Conservation (phyloP, 306 rosid genomes). For the Gynostemma pentaphyllum region DNA sequence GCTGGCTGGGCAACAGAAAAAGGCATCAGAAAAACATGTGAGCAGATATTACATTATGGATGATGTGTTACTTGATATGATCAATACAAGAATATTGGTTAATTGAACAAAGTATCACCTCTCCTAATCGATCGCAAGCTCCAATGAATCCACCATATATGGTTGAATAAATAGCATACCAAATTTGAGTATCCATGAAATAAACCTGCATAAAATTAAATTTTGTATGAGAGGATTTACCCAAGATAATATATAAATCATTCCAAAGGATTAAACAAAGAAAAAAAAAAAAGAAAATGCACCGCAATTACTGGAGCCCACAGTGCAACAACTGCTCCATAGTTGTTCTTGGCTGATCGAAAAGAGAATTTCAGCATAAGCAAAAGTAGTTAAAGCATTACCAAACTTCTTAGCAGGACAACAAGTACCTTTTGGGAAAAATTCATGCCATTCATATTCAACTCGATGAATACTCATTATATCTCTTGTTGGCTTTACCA, state of each 20-base stretch:
- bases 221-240: slow-evolving; percentile 12
- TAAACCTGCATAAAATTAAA: slow-evolving; percentile 54
- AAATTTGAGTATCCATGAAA: slow-evolving; percentile 96
- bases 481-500: slow-evolving; percentile 77
- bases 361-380: slow-evolving; percentile 11
- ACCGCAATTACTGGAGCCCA: slow-evolving; percentile 84
- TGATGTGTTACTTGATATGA: background rate
- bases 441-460: slow-evolving; percentile 77
- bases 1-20: background rate
- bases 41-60: background rate
- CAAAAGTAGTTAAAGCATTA: slow-evolving; percentile 5
- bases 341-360: slow-evolving; percentile 56
- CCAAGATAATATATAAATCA: slow-evolving; percentile 2
- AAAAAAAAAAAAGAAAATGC: slow-evolving; percentile 19
- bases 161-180: slow-evolving; percentile 84
- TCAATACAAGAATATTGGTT: background rate
- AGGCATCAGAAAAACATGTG: background rate
- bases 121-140: slow-evolving; percentile 94
- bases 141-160: slow-evolving; percentile 82
- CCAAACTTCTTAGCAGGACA: background rate
- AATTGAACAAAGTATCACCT: slow-evolving; percentile 34
- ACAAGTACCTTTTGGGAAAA: slow-evolving; percentile 65
- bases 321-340: slow-evolving; percentile 66
- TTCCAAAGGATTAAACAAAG: slow-evolving; percentile 8
- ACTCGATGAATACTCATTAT: slow-evolving; percentile 64